These are phyloP conservation scores for Tulasnella sp. DNA, from an alignment of 768 basidiomycete genomes.

Conservation along the genomic window DNA sequence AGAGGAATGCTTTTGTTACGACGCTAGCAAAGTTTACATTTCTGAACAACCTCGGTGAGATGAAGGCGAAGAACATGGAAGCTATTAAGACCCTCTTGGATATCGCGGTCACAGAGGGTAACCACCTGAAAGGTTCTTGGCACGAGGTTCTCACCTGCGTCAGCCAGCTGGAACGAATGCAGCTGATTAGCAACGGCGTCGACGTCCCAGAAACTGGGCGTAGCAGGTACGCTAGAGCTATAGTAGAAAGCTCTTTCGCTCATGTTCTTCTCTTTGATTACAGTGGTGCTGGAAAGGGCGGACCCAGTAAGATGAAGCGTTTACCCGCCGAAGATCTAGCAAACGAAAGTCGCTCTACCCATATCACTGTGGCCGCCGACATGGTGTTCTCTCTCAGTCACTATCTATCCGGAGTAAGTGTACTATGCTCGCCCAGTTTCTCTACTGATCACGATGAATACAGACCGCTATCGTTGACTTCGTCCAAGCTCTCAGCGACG, in stretches of 20 bases:
- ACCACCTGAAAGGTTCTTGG: slow-evolving; percentile 92
- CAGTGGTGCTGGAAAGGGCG: slow-evolving; percentile 38
- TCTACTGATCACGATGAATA: neutral
- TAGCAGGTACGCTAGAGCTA: slow-evolving; percentile 53
- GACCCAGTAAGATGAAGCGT: slow-evolving; percentile 19
- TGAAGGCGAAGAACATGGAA: slow-evolving; percentile 99
- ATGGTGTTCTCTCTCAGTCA: slow-evolving; percentile 98
- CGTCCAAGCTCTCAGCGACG: slow-evolving; percentile 87
- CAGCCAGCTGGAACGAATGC: slow-evolving; percentile 97
- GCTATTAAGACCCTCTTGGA: slow-evolving; percentile 93
- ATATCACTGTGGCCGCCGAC: slow-evolving; percentile 96
- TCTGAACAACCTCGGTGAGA: slow-evolving; percentile 93
- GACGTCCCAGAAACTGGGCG: slow-evolving; percentile 70
- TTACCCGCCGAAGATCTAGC: slow-evolving; percentile 86
- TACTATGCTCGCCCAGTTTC: neutral
- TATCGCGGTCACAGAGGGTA: slow-evolving; percentile 92
- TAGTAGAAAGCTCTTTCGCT: neutral
- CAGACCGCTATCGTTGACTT: slow-evolving; percentile 97
- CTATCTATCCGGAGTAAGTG: slow-evolving; percentile 80
- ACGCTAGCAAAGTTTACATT: slow-evolving; percentile 96
- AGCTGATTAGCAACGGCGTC: slow-evolving; percentile 83
- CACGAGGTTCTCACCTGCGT: slow-evolving; percentile 93
- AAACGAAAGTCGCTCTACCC: slow-evolving; percentile 91
- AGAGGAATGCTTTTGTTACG: slow-evolving; percentile 97
- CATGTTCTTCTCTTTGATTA: slow-evolving; percentile 16